These are phyloP conservation scores for Neophaeococcomyces mojaviensis DNA, from an alignment of 2,329 filamentous ascomycete genomes.

Conservation along the genomic window DNA sequence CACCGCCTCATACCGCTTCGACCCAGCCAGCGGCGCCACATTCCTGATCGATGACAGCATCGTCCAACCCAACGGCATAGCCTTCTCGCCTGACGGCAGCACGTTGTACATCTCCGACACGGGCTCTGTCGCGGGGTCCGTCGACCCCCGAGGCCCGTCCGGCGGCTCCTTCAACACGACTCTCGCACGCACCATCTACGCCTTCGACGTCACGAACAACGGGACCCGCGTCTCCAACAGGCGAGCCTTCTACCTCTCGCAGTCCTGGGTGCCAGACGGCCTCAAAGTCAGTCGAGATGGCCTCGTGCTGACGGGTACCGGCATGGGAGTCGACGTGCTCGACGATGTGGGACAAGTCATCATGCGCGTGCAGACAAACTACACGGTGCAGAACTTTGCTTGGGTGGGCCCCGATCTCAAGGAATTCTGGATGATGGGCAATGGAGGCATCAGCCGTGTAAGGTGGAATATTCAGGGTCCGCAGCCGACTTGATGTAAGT, in stretches of 20 bases:
- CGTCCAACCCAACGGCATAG: conserved; percentile 37
- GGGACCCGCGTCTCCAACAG: conserved; percentile 32
- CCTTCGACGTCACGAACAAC: conserved; percentile 33
- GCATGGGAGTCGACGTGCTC: conserved; percentile 34
- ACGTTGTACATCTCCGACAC: conserved; percentile 37
- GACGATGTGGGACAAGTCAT: conserved; percentile 33
- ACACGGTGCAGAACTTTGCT: conserved; percentile 38
- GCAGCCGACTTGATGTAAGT: conserved; percentile 15
- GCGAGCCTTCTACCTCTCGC: conserved; percentile 33
- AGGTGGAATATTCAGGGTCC: conserved; percentile 32
- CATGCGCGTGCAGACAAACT: conserved; percentile 36
- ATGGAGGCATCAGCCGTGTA: conserved; percentile 33
- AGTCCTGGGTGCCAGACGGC: conserved; percentile 36
- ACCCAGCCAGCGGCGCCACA: conserved; percentile 28
- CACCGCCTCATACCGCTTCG: conserved; percentile 33
- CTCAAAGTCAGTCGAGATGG: conserved; percentile 37
- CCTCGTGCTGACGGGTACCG: conserved; percentile 34
- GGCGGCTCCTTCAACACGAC: conserved; percentile 19
- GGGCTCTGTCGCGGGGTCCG: conserved; percentile 24
- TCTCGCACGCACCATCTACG: conserved; percentile 23
- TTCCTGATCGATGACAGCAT: conserved; percentile 34
- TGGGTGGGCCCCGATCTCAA: conserved; percentile 35
- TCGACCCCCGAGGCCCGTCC: conserved; percentile 24
- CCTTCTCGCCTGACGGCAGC: conserved; percentile 34
- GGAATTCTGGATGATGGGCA: conserved; percentile 36